phyloP scores from a whole-genome alignment of 169 alveolate genomes.

The Babesia ovata region DNA sequence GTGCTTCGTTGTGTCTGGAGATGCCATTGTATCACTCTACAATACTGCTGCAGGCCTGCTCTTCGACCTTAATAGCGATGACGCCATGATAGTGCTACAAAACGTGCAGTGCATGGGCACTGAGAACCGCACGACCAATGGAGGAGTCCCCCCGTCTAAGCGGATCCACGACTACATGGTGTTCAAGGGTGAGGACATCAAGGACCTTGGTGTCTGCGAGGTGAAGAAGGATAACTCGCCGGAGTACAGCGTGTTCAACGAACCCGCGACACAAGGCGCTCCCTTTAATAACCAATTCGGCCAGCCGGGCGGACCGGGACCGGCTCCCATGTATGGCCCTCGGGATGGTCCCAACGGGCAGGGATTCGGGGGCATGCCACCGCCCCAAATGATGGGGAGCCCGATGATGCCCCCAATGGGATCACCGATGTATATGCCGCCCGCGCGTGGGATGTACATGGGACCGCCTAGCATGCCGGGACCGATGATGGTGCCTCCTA shows the following conservation, averaged over 20 bases:
- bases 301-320: slow-evolving; percentile 2
- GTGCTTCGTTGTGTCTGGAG: neutral
- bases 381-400: neutral
- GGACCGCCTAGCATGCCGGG: neutral
- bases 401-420: neutral
- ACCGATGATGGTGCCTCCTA: neutral
- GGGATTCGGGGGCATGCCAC: too few relatives aligned
- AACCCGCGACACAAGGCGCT: neutral
- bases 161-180: slow-evolving; percentile 81
- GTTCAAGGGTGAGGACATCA: slow-evolving; percentile 80
- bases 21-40: neutral
- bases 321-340: neutral
- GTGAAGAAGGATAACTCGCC: slow-evolving; percentile 15
- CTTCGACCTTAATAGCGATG: slow-evolving; percentile 83
- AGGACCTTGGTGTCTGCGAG: slow-evolving; percentile 83
- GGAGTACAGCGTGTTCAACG: neutral
- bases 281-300: neutral
- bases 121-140: slow-evolving; percentile 83
- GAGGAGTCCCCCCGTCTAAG: slow-evolving; percentile 83
- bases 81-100: slow-evolving; percentile 83
- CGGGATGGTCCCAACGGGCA: neutral
- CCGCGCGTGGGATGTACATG: too few relatives aligned
- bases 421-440: too few relatives aligned
- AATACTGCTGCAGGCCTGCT: slow-evolving; percentile 63
- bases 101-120: slow-evolving; percentile 88